Evolutionary conservation across 2,329 filamentous ascomycete genomes (phyloP), one percentile per base, ranked within the genome.

Genomic region (Aspergillus aculeatus): DNA sequence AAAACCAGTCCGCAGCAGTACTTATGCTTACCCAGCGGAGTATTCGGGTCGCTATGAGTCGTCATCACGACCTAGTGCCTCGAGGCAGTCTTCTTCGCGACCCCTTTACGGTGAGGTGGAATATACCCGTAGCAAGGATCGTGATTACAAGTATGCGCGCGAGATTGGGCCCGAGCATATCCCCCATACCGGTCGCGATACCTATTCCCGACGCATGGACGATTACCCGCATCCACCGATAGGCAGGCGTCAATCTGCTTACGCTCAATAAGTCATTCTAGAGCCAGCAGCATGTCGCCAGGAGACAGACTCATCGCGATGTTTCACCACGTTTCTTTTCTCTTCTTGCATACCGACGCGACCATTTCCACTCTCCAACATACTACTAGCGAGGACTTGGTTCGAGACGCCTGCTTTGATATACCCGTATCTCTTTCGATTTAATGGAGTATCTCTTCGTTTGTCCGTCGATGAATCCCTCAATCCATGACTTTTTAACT

Each of bases 91-190:
- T 12, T 58, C 61, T 21, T 54, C 59, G 16, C 64, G 66, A 31
- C 54, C 56, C 24, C 50, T 65, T 7, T 65, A 66, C 50, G 62
- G 62, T 2, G 69, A 73, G 58, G 62, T 69, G 9, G 66, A 73
- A 29, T 68, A 67, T 29, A 52, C 63, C 47, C 14, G 62, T 16
- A 48, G 60, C 16, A 68, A 67, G n/a, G 63, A 66, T 11, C 66
- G 68, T 24, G 71, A 75, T 14, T n/a, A 69, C 38, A 72, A 66
- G 50, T 72, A 69, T 56, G 59, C 66, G n/a, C 68, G 69, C 9
- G 66, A 71, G 26, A 66, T 73, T 35, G 59, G 64, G 16, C 65
- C 68, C 4, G 68, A 67, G 21, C 67, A 72, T 44, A 58, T 66
- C 44, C 16, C 53, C 19, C 62, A 24, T 58, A 64, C 48, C 41